Evolutionary conservation across 148 eudicot genomes (phyloP).

Genomic region (Agrostemma githago): DNA sequence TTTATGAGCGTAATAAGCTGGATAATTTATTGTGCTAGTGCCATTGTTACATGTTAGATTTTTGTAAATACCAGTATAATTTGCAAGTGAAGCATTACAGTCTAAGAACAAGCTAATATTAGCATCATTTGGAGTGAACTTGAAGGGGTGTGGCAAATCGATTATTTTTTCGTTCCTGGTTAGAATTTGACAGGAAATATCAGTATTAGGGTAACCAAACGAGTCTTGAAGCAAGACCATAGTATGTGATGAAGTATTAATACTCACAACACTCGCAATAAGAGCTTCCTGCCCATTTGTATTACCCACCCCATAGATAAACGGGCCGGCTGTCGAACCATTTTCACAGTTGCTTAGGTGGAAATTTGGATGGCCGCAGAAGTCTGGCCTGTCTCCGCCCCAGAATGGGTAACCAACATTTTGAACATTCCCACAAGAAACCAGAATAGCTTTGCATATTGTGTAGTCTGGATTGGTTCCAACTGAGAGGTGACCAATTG

Average conservation of each 20-base stretch:
- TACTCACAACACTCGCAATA: neutral
- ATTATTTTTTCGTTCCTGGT: neutral
- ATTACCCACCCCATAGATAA: neutral
- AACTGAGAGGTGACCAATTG: too few species aligned
- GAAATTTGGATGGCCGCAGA: conserved; percentile 9
- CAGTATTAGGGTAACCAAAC: too few species aligned
- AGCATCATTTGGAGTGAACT: neutral
- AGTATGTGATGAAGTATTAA: conserved; percentile 9
- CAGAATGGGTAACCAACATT: too few species aligned
- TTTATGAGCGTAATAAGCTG: neutral
- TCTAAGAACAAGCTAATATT: neutral
- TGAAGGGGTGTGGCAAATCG: neutral
- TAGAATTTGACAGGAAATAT: neutral
- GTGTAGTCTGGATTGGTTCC: too few species aligned
- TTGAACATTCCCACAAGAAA: too few species aligned
- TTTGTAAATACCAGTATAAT: neutral
- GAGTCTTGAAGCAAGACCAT: neutral
- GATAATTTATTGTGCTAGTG: neutral
- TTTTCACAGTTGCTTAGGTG: too few species aligned
- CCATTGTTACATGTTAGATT: neutral
- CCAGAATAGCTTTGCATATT: too few species aligned
- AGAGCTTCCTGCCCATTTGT: neutral
- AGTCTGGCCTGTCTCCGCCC: neutral
- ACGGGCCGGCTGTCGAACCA: neutral
- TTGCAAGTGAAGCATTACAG: too few species aligned